Evolutionary conservation across 2,329 filamentous ascomycete genomes (phyloP).

Genomic region (Calonectria fujianensis): DNA sequence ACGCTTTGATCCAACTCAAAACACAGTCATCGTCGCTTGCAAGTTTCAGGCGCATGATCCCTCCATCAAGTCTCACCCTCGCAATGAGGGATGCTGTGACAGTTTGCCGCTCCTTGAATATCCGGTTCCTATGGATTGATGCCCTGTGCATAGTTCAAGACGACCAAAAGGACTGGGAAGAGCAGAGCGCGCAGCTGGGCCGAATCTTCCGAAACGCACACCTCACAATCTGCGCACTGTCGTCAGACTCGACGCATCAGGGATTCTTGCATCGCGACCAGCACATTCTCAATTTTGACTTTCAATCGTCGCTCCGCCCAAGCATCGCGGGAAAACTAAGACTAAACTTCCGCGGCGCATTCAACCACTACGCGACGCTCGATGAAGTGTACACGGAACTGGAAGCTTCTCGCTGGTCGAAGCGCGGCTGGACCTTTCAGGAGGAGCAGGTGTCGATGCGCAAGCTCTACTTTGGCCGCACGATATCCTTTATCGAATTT

Average conservation of each 20-base stretch:
- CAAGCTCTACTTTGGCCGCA: constrained; percentile 9
- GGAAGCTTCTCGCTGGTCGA: constrained; percentile 2
- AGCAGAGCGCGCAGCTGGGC: not conserved
- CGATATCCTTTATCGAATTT: not conserved
- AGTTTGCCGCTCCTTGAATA: not conserved
- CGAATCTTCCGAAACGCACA: not conserved
- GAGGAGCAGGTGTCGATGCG: constrained; percentile 10
- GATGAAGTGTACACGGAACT: constrained; percentile 16
- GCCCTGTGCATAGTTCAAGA: not conserved
- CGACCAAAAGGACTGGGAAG: not conserved
- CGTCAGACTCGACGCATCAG: not conserved
- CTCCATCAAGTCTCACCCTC: not conserved
- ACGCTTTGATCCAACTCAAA: not conserved
- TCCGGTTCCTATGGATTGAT: not conserved
- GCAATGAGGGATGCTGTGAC: not conserved
- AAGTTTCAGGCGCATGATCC: not conserved
- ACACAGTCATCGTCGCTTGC: not conserved
- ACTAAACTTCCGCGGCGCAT: constrained; percentile 6
- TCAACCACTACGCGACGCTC: constrained; percentile 12
- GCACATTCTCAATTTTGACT: not conserved
- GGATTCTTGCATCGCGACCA: not conserved
- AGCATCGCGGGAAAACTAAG: not conserved
- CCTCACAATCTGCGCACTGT: constrained; percentile 4
- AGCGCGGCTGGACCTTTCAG: constrained; percentile 18
- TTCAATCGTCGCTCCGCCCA: not conserved